Evolutionary conservation across 192 early-diverging fungal genomes (phyloP).

Genomic region (Podila clonocystis): DNA sequence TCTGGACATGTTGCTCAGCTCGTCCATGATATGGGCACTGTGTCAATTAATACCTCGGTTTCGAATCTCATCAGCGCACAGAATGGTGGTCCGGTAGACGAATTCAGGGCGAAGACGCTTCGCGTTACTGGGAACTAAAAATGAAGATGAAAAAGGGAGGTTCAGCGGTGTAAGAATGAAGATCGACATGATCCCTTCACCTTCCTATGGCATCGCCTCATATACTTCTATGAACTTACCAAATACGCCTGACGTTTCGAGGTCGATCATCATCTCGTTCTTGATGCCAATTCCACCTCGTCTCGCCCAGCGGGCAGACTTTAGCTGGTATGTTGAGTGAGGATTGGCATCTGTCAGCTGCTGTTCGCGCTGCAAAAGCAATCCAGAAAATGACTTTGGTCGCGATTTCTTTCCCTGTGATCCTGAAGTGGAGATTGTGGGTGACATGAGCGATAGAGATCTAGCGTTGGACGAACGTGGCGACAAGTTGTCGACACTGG

Average conservation of each 20-base stretch:
- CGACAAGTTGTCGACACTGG: not conserved
- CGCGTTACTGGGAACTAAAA: conserved; percentile 26
- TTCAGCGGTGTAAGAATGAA: not conserved
- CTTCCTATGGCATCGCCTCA: not conserved
- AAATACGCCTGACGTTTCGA: conserved; percentile 44
- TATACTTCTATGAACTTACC: conserved; percentile 13
- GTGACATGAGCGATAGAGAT: not conserved
- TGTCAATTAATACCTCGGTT: conserved; percentile 15
- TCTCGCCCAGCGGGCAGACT: conserved; percentile 19
- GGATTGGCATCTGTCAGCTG: not conserved
- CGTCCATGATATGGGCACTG: too few species aligned
- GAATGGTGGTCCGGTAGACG: conserved; percentile 34
- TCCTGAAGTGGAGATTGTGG: not conserved
- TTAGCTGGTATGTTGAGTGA: conserved; percentile 7
- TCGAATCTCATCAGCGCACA: conserved; percentile 47
- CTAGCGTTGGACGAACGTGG: not conserved
- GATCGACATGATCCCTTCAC: not conserved
- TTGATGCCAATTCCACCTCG: conserved; percentile 25
- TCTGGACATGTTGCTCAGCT: not conserved
- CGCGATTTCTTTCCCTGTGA: conserved; percentile 15
- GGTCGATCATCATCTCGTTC: conserved; percentile 48
- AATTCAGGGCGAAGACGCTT: conserved; percentile 47
- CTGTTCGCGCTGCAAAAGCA: conserved; percentile 23
- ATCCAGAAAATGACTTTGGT: conserved; percentile 7
- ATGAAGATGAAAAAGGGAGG: not conserved